A percentile compares a stretch with the other conserved stretches of the same genome.
These are phyloP conservation scores for Peniophora sp. DNA, from an alignment of 1,284 basidiomycete species.

Conservation along the genomic window DNA sequence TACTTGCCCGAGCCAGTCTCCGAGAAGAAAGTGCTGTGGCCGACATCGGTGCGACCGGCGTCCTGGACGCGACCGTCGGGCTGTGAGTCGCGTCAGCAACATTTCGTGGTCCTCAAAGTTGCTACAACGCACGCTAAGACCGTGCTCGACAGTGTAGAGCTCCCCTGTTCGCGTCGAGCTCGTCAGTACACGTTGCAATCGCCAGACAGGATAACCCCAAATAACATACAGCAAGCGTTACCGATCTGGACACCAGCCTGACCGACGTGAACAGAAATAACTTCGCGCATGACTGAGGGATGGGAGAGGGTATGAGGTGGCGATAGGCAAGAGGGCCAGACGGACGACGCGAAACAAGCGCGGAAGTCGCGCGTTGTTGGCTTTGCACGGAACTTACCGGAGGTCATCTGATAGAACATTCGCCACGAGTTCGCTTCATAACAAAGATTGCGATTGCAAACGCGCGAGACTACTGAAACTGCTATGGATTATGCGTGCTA, in stretches of 20 bases:
- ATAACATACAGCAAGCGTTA: conserved; percentile 80
- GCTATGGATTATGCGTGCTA: neutral
- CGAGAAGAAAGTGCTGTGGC: conserved; percentile 96
- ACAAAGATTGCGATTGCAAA: neutral
- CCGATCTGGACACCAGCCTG: conserved; percentile 95
- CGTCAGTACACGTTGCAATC: conserved; percentile 1
- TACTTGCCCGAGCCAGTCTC: conserved; percentile 92
- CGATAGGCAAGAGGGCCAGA: conserved; percentile 4
- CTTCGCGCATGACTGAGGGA: conserved; percentile 65
- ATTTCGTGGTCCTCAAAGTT: conserved; percentile 1
- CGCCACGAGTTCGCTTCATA: neutral
- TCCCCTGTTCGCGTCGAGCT: conserved; percentile 57
- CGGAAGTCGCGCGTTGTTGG: neutral
- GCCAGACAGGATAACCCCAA: conserved; percentile 3
- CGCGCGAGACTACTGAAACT: neutral
- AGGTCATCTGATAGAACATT: neutral
- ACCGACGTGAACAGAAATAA: conserved; percentile 89
- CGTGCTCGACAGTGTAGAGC: conserved; percentile 97
- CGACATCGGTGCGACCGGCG: conserved; percentile 63
- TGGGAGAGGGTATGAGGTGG: conserved; percentile 11
- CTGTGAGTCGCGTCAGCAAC: conserved; percentile 18
- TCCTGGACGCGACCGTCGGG: conserved; percentile 58
- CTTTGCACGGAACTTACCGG: neutral
- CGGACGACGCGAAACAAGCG: neutral
- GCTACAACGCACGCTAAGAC: conserved; percentile 69